Evolutionary conservation across 1,139 yeast species (phyloP).

Genomic region (Hyphopichia wangnamkhiaoensis): DNA sequence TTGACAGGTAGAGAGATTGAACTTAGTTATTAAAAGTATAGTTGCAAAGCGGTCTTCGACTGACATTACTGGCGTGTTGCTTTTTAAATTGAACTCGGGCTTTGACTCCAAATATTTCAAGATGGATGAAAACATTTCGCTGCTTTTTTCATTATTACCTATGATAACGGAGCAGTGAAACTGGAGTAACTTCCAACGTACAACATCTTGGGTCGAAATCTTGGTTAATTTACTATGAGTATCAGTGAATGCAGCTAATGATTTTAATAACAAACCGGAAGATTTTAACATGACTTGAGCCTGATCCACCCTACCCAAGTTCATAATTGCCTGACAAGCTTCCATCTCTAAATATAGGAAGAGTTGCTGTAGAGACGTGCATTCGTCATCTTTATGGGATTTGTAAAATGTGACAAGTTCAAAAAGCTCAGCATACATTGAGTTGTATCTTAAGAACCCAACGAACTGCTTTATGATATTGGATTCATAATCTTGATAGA

Average conservation of each 20-base stretch:
- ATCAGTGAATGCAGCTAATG: neutral
- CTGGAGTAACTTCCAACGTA: conserved; percentile 34
- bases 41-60: conserved; percentile 27
- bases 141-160: conserved; percentile 17
- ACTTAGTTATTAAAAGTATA: conserved; percentile 35
- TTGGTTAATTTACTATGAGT: neutral
- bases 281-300: neutral
- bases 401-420: neutral
- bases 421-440: neutral
- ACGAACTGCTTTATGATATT: neutral
- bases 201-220: conserved; percentile 14
- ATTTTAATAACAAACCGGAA: conserved; percentile 4
- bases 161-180: conserved; percentile 22
- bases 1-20: conserved; percentile 31
- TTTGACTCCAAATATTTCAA: conserved; percentile 25
- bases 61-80: conserved; percentile 7
- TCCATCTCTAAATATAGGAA: neutral
- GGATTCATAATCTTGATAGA: neutral
- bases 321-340: neutral
- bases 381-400: neutral
- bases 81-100: conserved; percentile 28
- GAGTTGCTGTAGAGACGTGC: neutral
- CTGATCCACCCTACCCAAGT: neutral
- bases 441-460: neutral
- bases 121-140: conserved; percentile 23